A percentile compares a stretch with the other conserved stretches of the same genome.
Evolutionary conservation across 305 asterid genomes (phyloP).

Genomic region (Solanum hybrid): DNA sequence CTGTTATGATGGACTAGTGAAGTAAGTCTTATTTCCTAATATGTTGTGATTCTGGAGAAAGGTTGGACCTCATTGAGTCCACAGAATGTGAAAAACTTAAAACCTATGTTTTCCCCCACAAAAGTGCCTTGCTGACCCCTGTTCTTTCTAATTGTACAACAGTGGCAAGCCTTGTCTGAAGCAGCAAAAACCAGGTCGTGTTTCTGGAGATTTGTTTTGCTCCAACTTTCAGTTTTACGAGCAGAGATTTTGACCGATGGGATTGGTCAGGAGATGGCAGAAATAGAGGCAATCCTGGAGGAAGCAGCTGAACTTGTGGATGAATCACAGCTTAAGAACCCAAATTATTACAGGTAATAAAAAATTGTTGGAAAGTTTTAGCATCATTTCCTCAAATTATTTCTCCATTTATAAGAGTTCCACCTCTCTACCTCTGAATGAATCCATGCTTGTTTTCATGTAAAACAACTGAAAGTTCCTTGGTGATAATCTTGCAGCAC

Average conservation of each 20-base stretch:
- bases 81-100: not conserved
- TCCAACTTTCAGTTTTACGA: slow-evolving; percentile 55
- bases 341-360: slow-evolving; percentile 86
- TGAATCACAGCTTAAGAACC: slow-evolving; percentile 65
- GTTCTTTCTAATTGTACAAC: slow-evolving; percentile 23
- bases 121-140: slow-evolving; percentile 12
- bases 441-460: not conserved
- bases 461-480: not conserved
- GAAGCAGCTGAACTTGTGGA: slow-evolving; percentile 99
- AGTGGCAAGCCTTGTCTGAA: slow-evolving; percentile 89
- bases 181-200: slow-evolving; percentile 71
- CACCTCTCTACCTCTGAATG: not conserved
- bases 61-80: not conserved
- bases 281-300: slow-evolving; percentile 82
- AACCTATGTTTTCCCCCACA: slow-evolving; percentile 1
- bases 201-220: slow-evolving; percentile 90
- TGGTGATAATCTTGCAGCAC: slow-evolving; percentile 52
- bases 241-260: slow-evolving; percentile 67
- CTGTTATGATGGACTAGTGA: not conserved
- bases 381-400: not conserved
- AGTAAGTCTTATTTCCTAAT: not conserved
- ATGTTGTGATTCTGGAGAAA: slow-evolving; percentile 1
- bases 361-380: not conserved
- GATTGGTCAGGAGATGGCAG: slow-evolving; percentile 71
- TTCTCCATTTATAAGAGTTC: not conserved